A percentile compares a stretch with the other conserved stretches of the same genome.
phyloP scores from a whole-genome alignment of 129 eudicot genomes.

The Flaveria ramosissima region DNA sequence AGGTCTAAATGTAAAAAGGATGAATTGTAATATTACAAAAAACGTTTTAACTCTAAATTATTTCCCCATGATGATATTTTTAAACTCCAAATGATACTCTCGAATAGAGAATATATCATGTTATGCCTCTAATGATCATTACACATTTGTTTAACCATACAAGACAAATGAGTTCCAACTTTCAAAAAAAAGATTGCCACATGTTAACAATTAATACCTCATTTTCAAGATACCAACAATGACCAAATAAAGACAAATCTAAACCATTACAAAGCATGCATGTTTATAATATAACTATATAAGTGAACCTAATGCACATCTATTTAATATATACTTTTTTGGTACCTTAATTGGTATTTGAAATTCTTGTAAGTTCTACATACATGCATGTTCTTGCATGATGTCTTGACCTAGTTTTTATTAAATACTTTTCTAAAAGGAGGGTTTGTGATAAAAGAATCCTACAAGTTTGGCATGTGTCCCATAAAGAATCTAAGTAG shows the following conservation, averaged over 20 bases:
- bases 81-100: no score
- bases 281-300: slow-evolving; percentile 21
- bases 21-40: no score
- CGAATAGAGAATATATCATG: background rate
- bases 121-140: slow-evolving; percentile 28
- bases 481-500: slow-evolving; percentile 43
- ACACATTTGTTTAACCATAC: slow-evolving; percentile 10
- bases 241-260: slow-evolving; percentile 37
- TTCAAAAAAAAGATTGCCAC: slow-evolving; percentile 19
- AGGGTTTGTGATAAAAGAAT: slow-evolving; percentile 34
- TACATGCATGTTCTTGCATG: slow-evolving; percentile 42
- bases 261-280: slow-evolving; percentile 21
- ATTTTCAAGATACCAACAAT: slow-evolving; percentile 29
- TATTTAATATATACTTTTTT: slow-evolving; percentile 17
- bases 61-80: no score
- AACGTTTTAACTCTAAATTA: background rate
- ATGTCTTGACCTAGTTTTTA: slow-evolving; percentile 9
- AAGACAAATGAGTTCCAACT: slow-evolving; percentile 36
- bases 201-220: slow-evolving; percentile 33
- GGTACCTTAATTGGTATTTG: slow-evolving; percentile 20
- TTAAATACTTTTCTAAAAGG: background rate
- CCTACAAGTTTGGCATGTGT: slow-evolving; percentile 33
- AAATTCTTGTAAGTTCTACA: slow-evolving; percentile 24
- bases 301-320: slow-evolving; percentile 18
- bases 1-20: no score